A percentile compares a stretch with the other conserved stretches of the same genome.
Conservation (phyloP, 2,329 filamentous ascomycete genomes). For the Colletotrichum siamense region DNA sequence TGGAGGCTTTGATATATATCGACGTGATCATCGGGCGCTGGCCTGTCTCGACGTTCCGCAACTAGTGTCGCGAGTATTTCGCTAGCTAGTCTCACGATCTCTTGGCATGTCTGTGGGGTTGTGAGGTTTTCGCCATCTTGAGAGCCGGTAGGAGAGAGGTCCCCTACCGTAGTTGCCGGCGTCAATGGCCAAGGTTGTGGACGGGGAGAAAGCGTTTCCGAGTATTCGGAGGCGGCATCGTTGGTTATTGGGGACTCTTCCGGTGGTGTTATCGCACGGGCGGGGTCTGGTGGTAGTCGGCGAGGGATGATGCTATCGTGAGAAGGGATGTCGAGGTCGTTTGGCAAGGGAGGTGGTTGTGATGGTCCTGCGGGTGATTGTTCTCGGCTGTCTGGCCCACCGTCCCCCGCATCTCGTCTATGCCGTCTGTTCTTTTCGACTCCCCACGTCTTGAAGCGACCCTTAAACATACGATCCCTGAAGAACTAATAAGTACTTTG, state of each 20-base stretch:
- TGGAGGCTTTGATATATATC: neutral
- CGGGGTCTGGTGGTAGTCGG: neutral
- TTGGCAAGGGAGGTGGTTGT: neutral
- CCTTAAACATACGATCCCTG: constrained; percentile 21
- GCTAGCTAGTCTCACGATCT: neutral
- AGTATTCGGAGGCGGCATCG: neutral
- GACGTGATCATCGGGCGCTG: neutral
- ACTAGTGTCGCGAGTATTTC: neutral
- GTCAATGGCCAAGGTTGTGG: neutral
- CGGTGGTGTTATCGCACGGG: neutral
- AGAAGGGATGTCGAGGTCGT: neutral
- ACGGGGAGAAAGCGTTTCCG: neutral
- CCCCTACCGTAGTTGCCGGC: neutral
- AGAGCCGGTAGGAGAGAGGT: neutral
- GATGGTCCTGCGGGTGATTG: neutral
- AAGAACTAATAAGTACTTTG: neutral
- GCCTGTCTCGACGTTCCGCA: neutral
- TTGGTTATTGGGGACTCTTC: neutral
- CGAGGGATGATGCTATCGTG: neutral
- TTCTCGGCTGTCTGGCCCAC: neutral
- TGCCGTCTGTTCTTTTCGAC: constrained; percentile 15
- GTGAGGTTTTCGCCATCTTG: neutral
- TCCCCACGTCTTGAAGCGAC: constrained; percentile 10
- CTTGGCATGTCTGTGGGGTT: neutral
- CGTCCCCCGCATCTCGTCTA: neutral